Percentiles rank a stretch among this genome's conserved stretches.
Evolutionary conservation across 257 asterid genomes (phyloP).

Genomic region (Paraleonurus japonicus): DNA sequence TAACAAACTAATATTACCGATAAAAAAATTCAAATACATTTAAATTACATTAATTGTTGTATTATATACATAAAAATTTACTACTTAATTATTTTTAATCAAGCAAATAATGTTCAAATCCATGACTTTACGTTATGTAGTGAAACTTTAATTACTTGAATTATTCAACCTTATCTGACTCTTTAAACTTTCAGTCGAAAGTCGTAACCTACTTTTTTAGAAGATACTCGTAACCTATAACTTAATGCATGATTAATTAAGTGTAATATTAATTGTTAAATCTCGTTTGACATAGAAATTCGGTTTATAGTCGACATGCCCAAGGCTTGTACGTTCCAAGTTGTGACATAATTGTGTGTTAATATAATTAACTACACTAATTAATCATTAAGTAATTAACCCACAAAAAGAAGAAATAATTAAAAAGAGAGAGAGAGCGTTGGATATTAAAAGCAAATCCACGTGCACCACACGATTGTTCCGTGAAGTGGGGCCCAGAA

Average conservation of each 20-base stretch:
- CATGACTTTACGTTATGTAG: no score
- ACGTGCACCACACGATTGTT: conserved; percentile 56
- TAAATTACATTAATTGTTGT: no score
- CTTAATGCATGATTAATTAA: not conserved
- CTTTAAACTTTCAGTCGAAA: no score
- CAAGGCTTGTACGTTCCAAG: not conserved
- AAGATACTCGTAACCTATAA: conserved; percentile 17
- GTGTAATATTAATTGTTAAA: not conserved
- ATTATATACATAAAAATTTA: no score
- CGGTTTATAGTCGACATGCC: conserved; percentile 4
- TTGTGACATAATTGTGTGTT: conserved; percentile 3
- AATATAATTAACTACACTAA: conserved; percentile 10
- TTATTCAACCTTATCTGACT: no score
- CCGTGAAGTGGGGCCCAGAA: conserved; percentile 40
- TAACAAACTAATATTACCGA: no score
- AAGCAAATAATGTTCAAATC: no score
- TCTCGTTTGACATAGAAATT: not conserved
- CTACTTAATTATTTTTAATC: no score
- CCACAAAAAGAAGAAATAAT: not conserved
- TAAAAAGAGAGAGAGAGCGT: conserved; percentile 19
- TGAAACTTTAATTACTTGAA: no score
- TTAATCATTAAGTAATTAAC: not conserved
- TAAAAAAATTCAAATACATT: no score
- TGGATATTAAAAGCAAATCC: conserved; percentile 29
- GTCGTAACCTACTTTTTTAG: conserved; percentile 15